A percentile compares a stretch with the other conserved stretches of the same genome.
Conservation (phyloP, 345 rosid species). For the Dipteronia sinensis region DNA sequence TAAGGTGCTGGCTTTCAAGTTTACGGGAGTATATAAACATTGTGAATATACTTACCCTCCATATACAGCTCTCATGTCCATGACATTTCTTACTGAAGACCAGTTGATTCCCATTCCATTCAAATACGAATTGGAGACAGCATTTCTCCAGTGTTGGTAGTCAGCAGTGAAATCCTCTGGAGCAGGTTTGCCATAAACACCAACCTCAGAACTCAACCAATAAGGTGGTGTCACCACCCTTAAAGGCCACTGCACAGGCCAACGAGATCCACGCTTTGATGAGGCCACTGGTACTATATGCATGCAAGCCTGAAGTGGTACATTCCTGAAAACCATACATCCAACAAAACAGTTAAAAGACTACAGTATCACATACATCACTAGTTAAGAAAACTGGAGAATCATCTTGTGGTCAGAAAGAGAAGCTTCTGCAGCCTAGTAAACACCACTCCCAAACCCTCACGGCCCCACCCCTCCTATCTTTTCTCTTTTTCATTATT, state of each 20-base stretch:
- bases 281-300: conserved; percentile 61
- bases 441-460: not conserved
- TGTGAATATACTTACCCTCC: conserved; percentile 66
- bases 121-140: conserved; percentile 59
- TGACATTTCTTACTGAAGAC: conserved; percentile 75
- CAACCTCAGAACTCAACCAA: conserved; percentile 65
- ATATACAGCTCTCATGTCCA: conserved; percentile 95
- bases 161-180: conserved; percentile 65
- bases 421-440: not conserved
- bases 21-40: not conserved
- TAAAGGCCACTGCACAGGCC: conserved; percentile 77
- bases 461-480: not conserved
- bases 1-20: not conserved
- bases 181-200: conserved; percentile 72
- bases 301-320: conserved; percentile 79
- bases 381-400: not conserved
- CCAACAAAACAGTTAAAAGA: not conserved
- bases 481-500: not conserved
- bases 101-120: conserved; percentile 62
- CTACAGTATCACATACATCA: not conserved
- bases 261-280: conserved; percentile 60
- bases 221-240: conserved; percentile 69
- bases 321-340: conserved; percentile 52
- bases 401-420: not conserved
- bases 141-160: conserved; percentile 66